phyloP scores from a whole-genome alignment of 1,139 yeast species.

The Saccharomyces hybrid region DNA sequence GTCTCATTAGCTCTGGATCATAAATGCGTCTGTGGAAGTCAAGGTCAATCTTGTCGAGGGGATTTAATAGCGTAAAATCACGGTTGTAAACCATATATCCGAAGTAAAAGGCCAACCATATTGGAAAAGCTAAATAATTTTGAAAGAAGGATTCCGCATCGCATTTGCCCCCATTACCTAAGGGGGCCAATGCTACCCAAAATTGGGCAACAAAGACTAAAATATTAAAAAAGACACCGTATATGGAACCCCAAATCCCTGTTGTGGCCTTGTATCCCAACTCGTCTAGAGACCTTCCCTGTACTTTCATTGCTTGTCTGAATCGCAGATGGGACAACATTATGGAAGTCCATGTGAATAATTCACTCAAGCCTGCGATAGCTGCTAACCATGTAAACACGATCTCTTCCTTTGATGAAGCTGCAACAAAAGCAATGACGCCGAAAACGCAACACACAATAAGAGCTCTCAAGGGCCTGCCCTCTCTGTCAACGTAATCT shows the following conservation, averaged over 20 bases:
- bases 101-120: slow-evolving; percentile 43
- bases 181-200: slow-evolving; percentile 21
- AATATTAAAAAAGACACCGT: slow-evolving; percentile 54
- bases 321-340: slow-evolving; percentile 68
- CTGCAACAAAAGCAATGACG: slow-evolving; percentile 42
- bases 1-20: slow-evolving; percentile 57
- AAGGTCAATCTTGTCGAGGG: slow-evolving; percentile 46
- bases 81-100: slow-evolving; percentile 48
- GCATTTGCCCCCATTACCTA: slow-evolving; percentile 20
- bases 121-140: slow-evolving; percentile 52
- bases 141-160: slow-evolving; percentile 47
- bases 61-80: slow-evolving; percentile 42
- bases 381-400: slow-evolving; percentile 79
- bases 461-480: slow-evolving; percentile 53
- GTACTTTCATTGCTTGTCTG: slow-evolving; percentile 58
- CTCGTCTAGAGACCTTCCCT: slow-evolving; percentile 59
- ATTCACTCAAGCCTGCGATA: slow-evolving; percentile 71
- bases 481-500: slow-evolving; percentile 45
- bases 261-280: slow-evolving; percentile 59
- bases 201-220: slow-evolving; percentile 62
- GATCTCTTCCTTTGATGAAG: slow-evolving; percentile 50
- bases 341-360: slow-evolving; percentile 80
- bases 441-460: slow-evolving; percentile 42
- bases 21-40: slow-evolving; percentile 63
- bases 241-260: slow-evolving; percentile 62